Evolutionary conservation across 2,329 filamentous ascomycete species (phyloP).

Genomic region (Aspergillus awamori): DNA sequence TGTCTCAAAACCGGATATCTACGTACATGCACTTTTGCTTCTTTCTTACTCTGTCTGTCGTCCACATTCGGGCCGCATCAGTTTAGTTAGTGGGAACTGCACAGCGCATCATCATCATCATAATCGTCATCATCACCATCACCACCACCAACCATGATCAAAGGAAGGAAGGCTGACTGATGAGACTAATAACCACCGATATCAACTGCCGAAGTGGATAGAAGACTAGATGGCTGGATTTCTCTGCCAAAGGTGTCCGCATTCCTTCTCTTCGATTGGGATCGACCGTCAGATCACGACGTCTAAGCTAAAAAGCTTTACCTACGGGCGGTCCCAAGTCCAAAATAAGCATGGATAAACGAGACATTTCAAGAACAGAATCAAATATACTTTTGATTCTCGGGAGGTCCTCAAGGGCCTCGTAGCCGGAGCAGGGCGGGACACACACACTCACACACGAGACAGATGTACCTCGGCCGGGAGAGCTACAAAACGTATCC

Average conservation of each 20-base stretch:
- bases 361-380: neutral
- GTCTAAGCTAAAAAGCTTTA: constrained; percentile 4
- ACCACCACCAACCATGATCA: neutral
- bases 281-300: constrained; percentile 22
- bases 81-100: neutral
- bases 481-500: constrained; percentile 9
- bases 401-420: constrained; percentile 8
- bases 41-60: neutral
- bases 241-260: constrained; percentile 6
- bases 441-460: constrained; percentile 15
- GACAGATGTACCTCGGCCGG: constrained; percentile 23
- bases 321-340: no score
- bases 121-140: neutral
- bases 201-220: constrained; percentile 4
- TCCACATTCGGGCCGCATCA: neutral
- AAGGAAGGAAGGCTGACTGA: neutral
- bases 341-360: neutral
- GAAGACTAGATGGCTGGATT: neutral
- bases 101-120: neutral
- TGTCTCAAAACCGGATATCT: constrained; percentile 2
- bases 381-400: constrained; percentile 5
- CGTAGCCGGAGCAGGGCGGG: constrained; percentile 15
- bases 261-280: constrained; percentile 19
- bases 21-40: neutral
- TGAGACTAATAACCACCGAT: neutral